phyloP scores from a whole-genome alignment of 352 stramenopile genomes.

The Pythium periplocum region DNA sequence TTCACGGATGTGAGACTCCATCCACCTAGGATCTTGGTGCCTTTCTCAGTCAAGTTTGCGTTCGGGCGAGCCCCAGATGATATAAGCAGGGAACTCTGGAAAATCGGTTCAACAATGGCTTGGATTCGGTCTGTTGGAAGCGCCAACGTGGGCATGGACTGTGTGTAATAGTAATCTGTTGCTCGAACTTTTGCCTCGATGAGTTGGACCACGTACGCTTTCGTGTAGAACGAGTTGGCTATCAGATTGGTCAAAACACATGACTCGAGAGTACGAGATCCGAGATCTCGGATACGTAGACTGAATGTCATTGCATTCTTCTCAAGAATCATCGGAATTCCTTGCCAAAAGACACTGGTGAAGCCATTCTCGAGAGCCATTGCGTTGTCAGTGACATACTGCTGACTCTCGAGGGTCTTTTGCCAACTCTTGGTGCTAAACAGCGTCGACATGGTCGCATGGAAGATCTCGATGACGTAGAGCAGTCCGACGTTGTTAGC shows the following conservation, averaged over 20 bases:
- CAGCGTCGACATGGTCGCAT: slow-evolving; percentile 19
- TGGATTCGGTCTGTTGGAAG: slow-evolving; percentile 12
- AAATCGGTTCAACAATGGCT: slow-evolving; percentile 5
- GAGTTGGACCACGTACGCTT: slow-evolving; percentile 23
- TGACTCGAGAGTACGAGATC: slow-evolving; percentile 24
- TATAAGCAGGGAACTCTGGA: slow-evolving; percentile 11
- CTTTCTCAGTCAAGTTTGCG: background rate
- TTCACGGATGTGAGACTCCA: slow-evolving; percentile 15
- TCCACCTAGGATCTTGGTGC: slow-evolving; percentile 10
- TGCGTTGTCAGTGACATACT: slow-evolving; percentile 11
- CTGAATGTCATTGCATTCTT: slow-evolving; percentile 7
- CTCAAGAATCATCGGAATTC: slow-evolving; percentile 17
- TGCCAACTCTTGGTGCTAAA: slow-evolving; percentile 28
- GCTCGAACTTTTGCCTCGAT: slow-evolving; percentile 14
- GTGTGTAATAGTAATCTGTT: slow-evolving; percentile 7
- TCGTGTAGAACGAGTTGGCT: slow-evolving; percentile 19
- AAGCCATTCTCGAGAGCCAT: slow-evolving; percentile 19
- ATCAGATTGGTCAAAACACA: slow-evolving; percentile 20
- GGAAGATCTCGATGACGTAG: slow-evolving; percentile 24
- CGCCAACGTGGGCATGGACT: background rate
- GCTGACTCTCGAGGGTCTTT: slow-evolving; percentile 19
- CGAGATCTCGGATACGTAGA: slow-evolving; percentile 9
- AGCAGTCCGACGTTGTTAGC: slow-evolving; percentile 24
- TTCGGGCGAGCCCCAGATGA: slow-evolving; percentile 16
- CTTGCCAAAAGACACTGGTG: slow-evolving; percentile 19